Evolutionary conservation across 2,329 filamentous ascomycete genomes (phyloP), one percentile per base, ranked within the genome.

Genomic region (Fusarium sp.): DNA sequence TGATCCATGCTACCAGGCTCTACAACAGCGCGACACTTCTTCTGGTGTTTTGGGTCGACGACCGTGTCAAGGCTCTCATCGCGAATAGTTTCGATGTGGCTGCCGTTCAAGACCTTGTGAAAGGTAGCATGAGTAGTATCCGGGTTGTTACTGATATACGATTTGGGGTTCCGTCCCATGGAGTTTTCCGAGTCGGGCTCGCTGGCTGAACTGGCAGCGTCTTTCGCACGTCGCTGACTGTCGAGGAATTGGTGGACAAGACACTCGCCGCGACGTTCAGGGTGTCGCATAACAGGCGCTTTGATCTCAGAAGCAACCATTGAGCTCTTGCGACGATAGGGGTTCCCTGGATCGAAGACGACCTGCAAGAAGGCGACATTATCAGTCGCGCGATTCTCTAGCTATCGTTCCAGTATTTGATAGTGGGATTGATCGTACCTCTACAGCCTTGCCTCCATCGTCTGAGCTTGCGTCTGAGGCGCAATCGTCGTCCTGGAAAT

Each of bases 181-280:
- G 73, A 78, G 45, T 68, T 62, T 52, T 71, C 69, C 10, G 71
- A 71, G 43, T 72, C 73, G 32, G 69, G 68, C 45, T 73, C 73
- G 60, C 66, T 75, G 40, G 69, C 58, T 36, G 62, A 74, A 61
- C 66, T 76, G 39, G 67, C 63, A 28, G 63, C 69, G 56, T 74
- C 64, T 40, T 74, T 74, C 51, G 67, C 76, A 19, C 74, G 77
- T 54, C 82, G 81, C 72, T 90, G 87, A 45, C 78, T 83, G 52
- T 90, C 87, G 62, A 91, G 81, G 49, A 90, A 83, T 56, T 89
- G 85, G 73, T 91, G 89, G 30, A 91, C 88, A 36, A 90, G 82
- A 69, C 88, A 91, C 72, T 88, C 86, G 14, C 85, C 85, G 34
- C 76, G 75, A n/a, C 69, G 76, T 70, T 40, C 75, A 71, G 49